Percentiles rank a stretch among this genome's conserved stretches.
Evolutionary conservation across 1,139 yeast species (phyloP).

Genomic region (Arxiozyma telluris): DNA sequence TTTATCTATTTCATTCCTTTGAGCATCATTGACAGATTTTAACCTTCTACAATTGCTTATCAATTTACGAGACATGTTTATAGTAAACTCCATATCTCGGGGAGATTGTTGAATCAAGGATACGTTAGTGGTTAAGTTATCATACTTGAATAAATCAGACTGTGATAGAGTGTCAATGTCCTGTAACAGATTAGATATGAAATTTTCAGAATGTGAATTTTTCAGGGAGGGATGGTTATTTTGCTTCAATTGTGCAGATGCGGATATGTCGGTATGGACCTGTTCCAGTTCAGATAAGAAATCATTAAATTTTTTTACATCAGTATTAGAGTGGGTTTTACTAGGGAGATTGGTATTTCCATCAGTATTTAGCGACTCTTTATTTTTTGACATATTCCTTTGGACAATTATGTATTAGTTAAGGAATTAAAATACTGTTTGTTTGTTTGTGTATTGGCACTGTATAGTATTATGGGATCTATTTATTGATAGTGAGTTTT

Average conservation of each 20-base stretch:
- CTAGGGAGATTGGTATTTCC: not conserved
- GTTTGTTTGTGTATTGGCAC: too few species aligned
- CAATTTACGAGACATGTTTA: constrained; percentile 73
- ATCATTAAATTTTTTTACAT: too few species aligned
- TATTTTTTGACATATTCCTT: not conserved
- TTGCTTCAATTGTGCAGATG: not conserved
- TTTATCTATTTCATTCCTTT: constrained; percentile 38
- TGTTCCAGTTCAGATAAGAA: constrained; percentile 1
- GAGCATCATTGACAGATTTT: constrained; percentile 57
- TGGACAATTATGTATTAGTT: not conserved
- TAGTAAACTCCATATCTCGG: constrained; percentile 64
- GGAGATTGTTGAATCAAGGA: constrained; percentile 19
- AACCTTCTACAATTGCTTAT: constrained; percentile 71
- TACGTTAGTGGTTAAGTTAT: not conserved
- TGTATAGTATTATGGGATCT: too few species aligned
- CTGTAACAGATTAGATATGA: not conserved
- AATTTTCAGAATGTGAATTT: not conserved
- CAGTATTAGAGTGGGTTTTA: not conserved
- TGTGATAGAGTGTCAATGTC: constrained; percentile 2
- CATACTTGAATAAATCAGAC: constrained; percentile 4
- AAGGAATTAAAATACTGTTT: too few species aligned
- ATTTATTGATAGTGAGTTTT: too few species aligned
- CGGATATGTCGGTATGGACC: not conserved
- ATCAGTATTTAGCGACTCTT: not conserved
- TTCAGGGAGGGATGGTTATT: not conserved